Percentiles rank a stretch among this genome's conserved stretches.
phyloP scores from a whole-genome alignment of 805 yeast genomes.

The Saturnispora sekii region DNA sequence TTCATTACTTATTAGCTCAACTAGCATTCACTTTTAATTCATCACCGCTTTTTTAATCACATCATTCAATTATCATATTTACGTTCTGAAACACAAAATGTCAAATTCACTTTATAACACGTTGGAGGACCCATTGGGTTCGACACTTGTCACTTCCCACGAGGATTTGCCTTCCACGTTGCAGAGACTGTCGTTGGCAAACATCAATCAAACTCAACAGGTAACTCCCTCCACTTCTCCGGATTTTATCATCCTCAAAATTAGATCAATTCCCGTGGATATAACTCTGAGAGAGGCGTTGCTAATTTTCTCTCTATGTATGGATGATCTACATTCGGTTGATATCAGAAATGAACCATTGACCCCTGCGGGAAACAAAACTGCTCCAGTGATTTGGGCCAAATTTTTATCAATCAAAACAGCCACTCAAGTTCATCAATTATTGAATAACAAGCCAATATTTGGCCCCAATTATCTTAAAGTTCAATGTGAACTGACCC shows the following conservation, averaged over 20 bases:
- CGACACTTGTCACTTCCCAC: slow-evolving; percentile 5
- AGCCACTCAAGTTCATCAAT: slow-evolving; percentile 35
- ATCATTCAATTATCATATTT: no score
- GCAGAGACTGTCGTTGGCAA: slow-evolving; percentile 9
- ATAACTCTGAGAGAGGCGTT: slow-evolving; percentile 57
- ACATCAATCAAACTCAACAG: slow-evolving; percentile 1
- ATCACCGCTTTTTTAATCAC: no score
- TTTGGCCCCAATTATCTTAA: slow-evolving; percentile 42
- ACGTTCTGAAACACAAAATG: not conserved
- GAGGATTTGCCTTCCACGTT: slow-evolving; percentile 12
- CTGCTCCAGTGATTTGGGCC: slow-evolving; percentile 32
- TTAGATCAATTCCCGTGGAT: slow-evolving; percentile 55
- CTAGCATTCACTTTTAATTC: no score
- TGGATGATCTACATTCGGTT: slow-evolving; percentile 41
- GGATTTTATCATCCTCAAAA: slow-evolving; percentile 23
- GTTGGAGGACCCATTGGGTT: not conserved
- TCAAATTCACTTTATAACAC: not conserved
- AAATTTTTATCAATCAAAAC: slow-evolving; percentile 34
- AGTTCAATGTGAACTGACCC: slow-evolving; percentile 30
- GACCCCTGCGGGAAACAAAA: slow-evolving; percentile 8
- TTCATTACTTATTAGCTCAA: not conserved
- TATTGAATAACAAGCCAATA: slow-evolving; percentile 32
- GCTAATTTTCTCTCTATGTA: slow-evolving; percentile 59
- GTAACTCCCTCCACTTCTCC: slow-evolving; percentile 4
- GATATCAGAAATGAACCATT: slow-evolving; percentile 26